Base-by-base conservation (phyloP, 805 yeast species). In the Spathaspora arborariae region DNA sequence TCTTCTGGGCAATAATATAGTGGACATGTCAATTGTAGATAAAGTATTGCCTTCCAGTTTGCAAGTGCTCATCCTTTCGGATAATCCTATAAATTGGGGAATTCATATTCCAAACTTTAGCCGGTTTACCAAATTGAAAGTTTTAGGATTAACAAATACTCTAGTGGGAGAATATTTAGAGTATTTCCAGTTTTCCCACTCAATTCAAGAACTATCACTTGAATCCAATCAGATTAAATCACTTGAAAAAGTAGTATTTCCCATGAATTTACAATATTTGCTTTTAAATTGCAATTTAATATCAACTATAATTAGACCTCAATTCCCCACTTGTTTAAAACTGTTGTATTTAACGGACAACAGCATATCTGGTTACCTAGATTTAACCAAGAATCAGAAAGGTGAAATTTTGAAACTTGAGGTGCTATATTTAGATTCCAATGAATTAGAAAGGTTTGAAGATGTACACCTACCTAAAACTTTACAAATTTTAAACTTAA, bases 21-120 rank as follows among this genome's bases (percentile, higher is more conserved):
- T 5, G 2, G 40, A 45, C 35, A 4, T 45, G 3, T 5, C 44
- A 20, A 16, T n/a, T 15, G 20, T 45, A 11, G 36, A 45, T 22
- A 20, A 19, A 8, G 10, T 2, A 11, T 21, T 45, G 2, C 47
- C 47, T 13, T 27, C 44, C 9, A 22, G 21, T 4, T 21, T 45
- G 19, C 8, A 21, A 3, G 16, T 10, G 18, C 34, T 45, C 13
- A 45, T 48, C 27, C 20, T 57, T n/a, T 46, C 60, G 2, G 45
- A 55, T 40, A 60, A 60, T 47, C 57, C 57, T 9, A 53, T 56
- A 13, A 44, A 49, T 27, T 58, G 62, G 63, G 24, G 24, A 9
- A 13, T 11, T 11, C 5, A 5, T 21, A 22, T 22, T 2, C 43
- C 47, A 16, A 8, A 35, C 54, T 59, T 38, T 56, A 57, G 1